phyloP scores from a whole-genome alignment of 176 grass and related monocot species.

The Bonia amplexicaulis region DNA sequence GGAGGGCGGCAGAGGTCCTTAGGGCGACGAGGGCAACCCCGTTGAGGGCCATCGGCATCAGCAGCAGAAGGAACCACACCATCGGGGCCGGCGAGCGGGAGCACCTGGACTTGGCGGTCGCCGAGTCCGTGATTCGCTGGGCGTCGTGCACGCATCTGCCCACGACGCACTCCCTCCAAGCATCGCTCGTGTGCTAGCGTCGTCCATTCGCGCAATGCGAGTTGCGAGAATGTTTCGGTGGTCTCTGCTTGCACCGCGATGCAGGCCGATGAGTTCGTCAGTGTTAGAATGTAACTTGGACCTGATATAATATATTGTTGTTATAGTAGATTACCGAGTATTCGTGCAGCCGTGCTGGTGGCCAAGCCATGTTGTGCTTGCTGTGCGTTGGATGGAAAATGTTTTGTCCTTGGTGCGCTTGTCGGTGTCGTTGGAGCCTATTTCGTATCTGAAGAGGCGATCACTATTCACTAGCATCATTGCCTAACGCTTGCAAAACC shows the following conservation, averaged over 20 bases:
- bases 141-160: constrained; percentile 82
- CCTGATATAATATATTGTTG: constrained; percentile 26
- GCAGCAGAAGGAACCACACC: constrained; percentile 70
- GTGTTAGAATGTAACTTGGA: constrained; percentile 38
- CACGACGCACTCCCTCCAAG: constrained; percentile 60
- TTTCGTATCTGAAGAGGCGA: background rate
- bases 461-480: background rate
- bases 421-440: too few relatives aligned
- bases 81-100: constrained; percentile 56
- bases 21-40: constrained; percentile 7
- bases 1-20: background rate
- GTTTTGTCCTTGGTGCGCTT: background rate
- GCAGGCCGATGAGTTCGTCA: background rate
- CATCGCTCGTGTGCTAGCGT: constrained; percentile 82
- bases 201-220: background rate
- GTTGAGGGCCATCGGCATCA: constrained; percentile 1
- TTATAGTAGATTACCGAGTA: constrained; percentile 17
- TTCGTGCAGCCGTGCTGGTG: background rate
- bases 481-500: background rate
- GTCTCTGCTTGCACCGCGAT: background rate
- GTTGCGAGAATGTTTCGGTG: background rate
- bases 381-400: background rate
- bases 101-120: constrained; percentile 58
- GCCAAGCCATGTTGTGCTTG: background rate
- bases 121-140: constrained; percentile 90